These are phyloP conservation scores for Parastagonospora avenae DNA, from an alignment of 2,329 filamentous ascomycete genomes.

Conservation along the genomic window DNA sequence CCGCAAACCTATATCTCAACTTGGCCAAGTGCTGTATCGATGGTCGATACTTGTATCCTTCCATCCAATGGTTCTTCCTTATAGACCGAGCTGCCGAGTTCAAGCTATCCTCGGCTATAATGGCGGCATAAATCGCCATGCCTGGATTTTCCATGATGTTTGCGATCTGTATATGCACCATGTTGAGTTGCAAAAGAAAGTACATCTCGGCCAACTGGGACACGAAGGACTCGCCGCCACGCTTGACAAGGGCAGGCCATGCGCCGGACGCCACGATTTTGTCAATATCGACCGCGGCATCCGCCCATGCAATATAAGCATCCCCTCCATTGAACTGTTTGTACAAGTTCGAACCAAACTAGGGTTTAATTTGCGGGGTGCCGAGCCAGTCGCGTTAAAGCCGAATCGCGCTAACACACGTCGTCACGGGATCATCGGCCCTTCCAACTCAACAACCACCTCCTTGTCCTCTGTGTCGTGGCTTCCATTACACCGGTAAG, in stretches of 20 bases:
- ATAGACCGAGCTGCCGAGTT: constrained; percentile 1
- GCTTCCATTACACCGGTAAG: not conserved
- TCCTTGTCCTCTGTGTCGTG: too few species aligned
- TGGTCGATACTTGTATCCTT: constrained; percentile 7
- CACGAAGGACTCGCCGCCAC: constrained; percentile 14
- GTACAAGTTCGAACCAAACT: constrained; percentile 7
- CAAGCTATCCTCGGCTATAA: constrained; percentile 6
- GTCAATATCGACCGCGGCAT: constrained; percentile 15
- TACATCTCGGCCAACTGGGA: constrained; percentile 15
- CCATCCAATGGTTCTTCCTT: constrained; percentile 11
- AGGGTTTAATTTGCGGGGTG: too few species aligned
- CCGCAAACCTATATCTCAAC: constrained; percentile 8
- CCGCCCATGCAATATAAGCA: constrained; percentile 14
- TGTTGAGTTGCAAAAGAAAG: constrained; percentile 22
- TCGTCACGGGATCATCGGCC: too few species aligned
- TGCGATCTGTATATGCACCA: constrained; percentile 12
- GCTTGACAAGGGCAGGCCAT: constrained; percentile 9
- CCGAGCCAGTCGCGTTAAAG: too few species aligned
- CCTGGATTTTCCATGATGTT: constrained; percentile 1
- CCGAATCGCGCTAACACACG: too few species aligned
- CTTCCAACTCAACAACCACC: too few species aligned
- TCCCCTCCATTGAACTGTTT: not conserved
- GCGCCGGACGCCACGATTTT: constrained; percentile 8
- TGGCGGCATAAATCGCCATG: not conserved
- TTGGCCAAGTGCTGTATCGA: constrained; percentile 11